Base-by-base conservation (phyloP, 106 monocot species). In the Allium fistulosum region DNA sequence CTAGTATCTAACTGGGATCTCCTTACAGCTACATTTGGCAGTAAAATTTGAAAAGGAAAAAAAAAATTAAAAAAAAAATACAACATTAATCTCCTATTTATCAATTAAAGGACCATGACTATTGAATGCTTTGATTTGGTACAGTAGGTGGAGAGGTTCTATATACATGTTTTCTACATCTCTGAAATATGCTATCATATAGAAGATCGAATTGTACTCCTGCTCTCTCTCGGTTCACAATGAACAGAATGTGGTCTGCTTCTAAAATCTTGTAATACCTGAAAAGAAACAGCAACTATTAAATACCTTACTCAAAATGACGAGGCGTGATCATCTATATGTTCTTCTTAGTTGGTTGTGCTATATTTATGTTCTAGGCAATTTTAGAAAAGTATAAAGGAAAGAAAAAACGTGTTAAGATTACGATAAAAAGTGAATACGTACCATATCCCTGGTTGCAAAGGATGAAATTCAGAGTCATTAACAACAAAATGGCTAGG, bases 251-350 rank as follows among this genome's bases (percentile, higher is more conserved):
- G 77, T 93, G 93, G 79, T 93, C 93, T 9, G 85, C 93, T 83
- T 93, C 93, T 27, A 93, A 51, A 49, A 93, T 86, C 79, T 93
- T 89, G 80, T 93, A 89, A 62, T 93, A 93, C 93, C 93, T 93
- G 79, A 49, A 77, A 60, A 48, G 61, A 15, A 59, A 18, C 37
- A 37, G 37, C 37, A 37, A 37, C 37, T 37, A 4, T 37, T 5
- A 37, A 37, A 37, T 5, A 37, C 37, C 37, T 37, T 37, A 37
- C 5, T 37, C 37, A 37, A 37, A 22, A 37, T 37, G 37, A 37
- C 5, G 37, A 37, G 37, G 37, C 37, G 2, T 37, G 37, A 37
- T 37, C 37, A 37, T 37, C 37, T 37, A 37, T 37, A 37, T 37
- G 37, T 37, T 2, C 37, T 5, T 5, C 4, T 37, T 37, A 37